phyloP scores from a whole-genome alignment of 2,329 filamentous ascomycete species.

The Diaporthe sp. region DNA sequence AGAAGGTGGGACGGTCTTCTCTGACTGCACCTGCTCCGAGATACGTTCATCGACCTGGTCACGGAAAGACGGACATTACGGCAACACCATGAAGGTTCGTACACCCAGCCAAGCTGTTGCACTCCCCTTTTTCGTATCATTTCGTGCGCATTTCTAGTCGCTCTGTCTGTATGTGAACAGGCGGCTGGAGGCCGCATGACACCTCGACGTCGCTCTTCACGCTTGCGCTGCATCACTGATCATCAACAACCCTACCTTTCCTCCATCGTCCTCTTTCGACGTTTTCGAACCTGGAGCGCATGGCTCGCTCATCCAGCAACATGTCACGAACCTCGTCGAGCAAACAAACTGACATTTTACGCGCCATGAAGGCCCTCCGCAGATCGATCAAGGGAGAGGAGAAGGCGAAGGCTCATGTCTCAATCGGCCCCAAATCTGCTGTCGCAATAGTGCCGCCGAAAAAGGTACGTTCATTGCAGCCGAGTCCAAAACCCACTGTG shows the following conservation, averaged over 20 bases:
- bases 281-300: conserved; percentile 32
- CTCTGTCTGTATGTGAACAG: background rate
- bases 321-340: conserved; percentile 29
- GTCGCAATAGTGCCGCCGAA: conserved; percentile 92
- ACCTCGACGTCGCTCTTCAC: background rate
- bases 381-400: conserved; percentile 93
- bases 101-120: conserved; percentile 25
- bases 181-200: background rate
- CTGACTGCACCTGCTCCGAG: conserved; percentile 32
- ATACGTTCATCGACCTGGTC: conserved; percentile 13
- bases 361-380: conserved; percentile 77
- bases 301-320: conserved; percentile 6
- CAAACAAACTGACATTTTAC: conserved; percentile 57
- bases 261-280: conserved; percentile 14
- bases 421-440: conserved; percentile 86
- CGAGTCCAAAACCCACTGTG: background rate
- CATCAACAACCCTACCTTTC: background rate
- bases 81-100: conserved; percentile 39
- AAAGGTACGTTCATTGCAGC: conserved; percentile 73
- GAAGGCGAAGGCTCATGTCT: conserved; percentile 76
- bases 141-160: background rate
- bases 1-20: conserved; percentile 23
- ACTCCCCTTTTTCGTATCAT: background rate
- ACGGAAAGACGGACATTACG: conserved; percentile 30
- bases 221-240: conserved; percentile 6